These are phyloP conservation scores for Kuraishia cidri DNA, from an alignment of 805 yeast genomes.

Conservation along the genomic window DNA sequence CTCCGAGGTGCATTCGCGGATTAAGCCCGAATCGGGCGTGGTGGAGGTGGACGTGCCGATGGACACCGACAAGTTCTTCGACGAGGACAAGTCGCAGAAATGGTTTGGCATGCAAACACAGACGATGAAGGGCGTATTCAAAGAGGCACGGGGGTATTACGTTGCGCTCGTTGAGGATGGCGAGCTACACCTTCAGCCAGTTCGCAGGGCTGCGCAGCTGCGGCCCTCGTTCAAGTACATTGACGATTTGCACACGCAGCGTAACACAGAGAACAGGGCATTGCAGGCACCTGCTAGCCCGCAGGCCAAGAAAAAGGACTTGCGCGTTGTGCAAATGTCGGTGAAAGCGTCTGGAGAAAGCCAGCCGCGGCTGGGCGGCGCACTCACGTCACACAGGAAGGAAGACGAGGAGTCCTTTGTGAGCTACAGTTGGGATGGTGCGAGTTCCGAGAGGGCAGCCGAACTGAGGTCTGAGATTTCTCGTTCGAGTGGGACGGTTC, in stretches of 20 bases:
- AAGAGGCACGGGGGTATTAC: conserved; percentile 41
- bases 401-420: conserved; percentile 52
- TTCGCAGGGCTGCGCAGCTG: conserved; percentile 64
- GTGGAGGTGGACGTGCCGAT: conserved; percentile 75
- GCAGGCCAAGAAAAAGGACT: conserved; percentile 19
- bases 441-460: conserved; percentile 20
- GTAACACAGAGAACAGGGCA: conserved; percentile 29
- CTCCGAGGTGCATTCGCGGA: conserved; percentile 31
- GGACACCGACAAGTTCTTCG: conserved; percentile 60
- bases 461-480: conserved; percentile 15
- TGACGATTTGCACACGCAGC: conserved; percentile 33
- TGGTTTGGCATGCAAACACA: conserved; percentile 61
- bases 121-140: conserved; percentile 62
- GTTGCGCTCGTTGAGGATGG: conserved; percentile 28
- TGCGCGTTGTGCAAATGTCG: conserved; percentile 69
- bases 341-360: conserved; percentile 54
- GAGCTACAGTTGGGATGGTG: conserved; percentile 35
- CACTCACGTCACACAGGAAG: conserved; percentile 50
- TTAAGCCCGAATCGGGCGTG: conserved; percentile 54
- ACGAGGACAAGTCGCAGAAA: conserved; percentile 48
- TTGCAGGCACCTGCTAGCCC: conserved; percentile 30
- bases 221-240: conserved; percentile 78
- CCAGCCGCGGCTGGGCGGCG: conserved; percentile 59
- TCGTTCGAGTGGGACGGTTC: conserved; percentile 12
- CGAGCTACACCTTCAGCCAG: conserved; percentile 54